Conservation (phyloP, 148 eudicot species). For the Nepenthes gracilis region DNA sequence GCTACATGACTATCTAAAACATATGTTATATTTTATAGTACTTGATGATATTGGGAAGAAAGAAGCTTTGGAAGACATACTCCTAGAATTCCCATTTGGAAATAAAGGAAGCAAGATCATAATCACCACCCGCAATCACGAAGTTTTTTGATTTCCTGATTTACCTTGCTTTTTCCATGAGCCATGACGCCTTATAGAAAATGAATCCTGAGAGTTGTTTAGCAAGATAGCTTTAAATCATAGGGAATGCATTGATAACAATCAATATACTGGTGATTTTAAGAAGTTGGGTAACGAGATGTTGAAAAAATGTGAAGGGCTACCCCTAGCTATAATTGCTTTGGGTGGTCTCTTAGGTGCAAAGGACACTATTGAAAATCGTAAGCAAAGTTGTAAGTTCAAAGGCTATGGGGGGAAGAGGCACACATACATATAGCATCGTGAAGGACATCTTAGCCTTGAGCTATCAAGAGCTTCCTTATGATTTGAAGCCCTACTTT, state of each 20-base stretch:
- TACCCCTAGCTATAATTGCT: slow-evolving; percentile 15
- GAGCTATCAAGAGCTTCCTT: slow-evolving; percentile 15
- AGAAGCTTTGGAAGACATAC: slow-evolving; percentile 2
- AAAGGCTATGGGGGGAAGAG: slow-evolving; percentile 3
- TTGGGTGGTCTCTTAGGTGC: slow-evolving; percentile 16
- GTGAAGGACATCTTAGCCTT: slow-evolving; percentile 9
- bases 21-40: slow-evolving; percentile 2
- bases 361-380: slow-evolving; percentile 13
- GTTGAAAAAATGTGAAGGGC: slow-evolving; percentile 12
- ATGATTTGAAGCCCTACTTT: slow-evolving; percentile 16
- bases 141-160: not conserved
- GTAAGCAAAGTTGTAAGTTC: slow-evolving; percentile 4
- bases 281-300: slow-evolving; percentile 15
- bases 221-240: slow-evolving; percentile 8
- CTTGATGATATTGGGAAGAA: slow-evolving; percentile 11
- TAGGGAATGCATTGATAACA: not conserved
- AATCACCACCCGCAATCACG: slow-evolving; percentile 15
- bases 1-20: not conserved
- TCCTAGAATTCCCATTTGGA: slow-evolving; percentile 4
- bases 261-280: no score
- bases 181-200: not conserved
- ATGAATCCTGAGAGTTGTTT: slow-evolving; percentile 13
- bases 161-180: slow-evolving; percentile 1
- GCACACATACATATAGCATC: slow-evolving; percentile 2
- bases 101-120: slow-evolving; percentile 10